Evolutionary conservation across 2,329 filamentous ascomycete species (phyloP), one percentile per base, ranked within the genome.

Genomic region (Diaporthe ilicicola): DNA sequence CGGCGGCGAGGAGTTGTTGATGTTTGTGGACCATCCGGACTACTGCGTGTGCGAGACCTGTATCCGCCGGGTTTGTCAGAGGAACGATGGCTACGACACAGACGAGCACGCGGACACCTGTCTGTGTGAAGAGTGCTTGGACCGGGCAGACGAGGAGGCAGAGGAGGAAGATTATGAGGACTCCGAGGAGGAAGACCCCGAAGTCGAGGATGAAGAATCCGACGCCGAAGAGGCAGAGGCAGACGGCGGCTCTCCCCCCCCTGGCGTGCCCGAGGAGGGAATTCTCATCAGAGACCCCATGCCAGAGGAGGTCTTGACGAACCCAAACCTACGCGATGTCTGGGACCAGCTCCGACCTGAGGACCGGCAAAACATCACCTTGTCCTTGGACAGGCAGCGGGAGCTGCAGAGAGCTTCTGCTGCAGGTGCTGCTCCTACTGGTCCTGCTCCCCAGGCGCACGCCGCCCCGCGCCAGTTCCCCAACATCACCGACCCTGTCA

Each of bases 291-390:
- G 2, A 17, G 1, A 42, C 44, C 44, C 59, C 19, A 50, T 70
- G 44, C 70, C 70, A n/a, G 24, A 46, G 50, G 65, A 54, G 7
- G n/a, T 70, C 51, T 29, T 59, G 22, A 27, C 34, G 24, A 48
- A 71, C 56, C 27, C 24, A 2, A 27, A n/a, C 15, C 42, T 65
- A 51, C 50, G 64, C 64, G 44, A 46, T 10, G 29, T 32, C 13
- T 73, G 71, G 71, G 59, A 44, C 51, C 44, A 22, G 15, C 39
- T 73, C 56, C 24, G 37, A 24, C 55, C 34, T 9, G 50, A 15
- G 22, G 50, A 71, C 12, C 69, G 61, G 50, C 42, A 50, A 15
- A n/a, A 7, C 27, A n/a, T 73, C 56, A 65, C 27, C 22, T 24
- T 39, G 2, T 32, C 29, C 10, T 15, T 71, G 22, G 19, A 42